These are phyloP conservation scores for Pseudoperonospora humuli DNA, from an alignment of 352 stramenopile genomes.

Conservation along the genomic window DNA sequence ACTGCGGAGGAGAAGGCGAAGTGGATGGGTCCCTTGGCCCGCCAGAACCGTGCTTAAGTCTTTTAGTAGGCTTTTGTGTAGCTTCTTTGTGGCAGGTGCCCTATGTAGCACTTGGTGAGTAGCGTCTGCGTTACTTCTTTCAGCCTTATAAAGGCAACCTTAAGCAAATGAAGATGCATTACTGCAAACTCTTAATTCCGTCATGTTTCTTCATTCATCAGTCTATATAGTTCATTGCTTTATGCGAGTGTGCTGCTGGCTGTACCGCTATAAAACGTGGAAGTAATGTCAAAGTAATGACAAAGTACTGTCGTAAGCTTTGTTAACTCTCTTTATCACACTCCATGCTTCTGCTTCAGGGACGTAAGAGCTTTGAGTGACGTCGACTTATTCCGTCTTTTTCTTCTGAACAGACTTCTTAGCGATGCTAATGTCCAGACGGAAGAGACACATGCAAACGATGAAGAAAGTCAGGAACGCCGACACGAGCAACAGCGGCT, in stretches of 20 bases:
- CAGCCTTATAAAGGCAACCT: constrained; percentile 7
- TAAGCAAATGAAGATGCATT: constrained; percentile 33
- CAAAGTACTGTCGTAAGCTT: neutral
- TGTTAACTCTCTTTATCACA: neutral
- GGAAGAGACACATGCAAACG: constrained; percentile 80
- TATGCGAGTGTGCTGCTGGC: neutral
- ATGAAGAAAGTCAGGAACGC: constrained; percentile 80
- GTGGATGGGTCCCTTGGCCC: constrained; percentile 95
- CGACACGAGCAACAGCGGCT: constrained; percentile 81
- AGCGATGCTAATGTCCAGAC: constrained; percentile 72
- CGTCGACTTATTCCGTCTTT: constrained; percentile 55
- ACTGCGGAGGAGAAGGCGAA: constrained; percentile 99
- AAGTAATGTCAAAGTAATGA: too few relatives aligned
- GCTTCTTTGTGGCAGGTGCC: constrained; percentile 14
- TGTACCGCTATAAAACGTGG: too few relatives aligned
- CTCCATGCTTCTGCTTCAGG: constrained; percentile 5
- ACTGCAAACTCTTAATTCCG: constrained; percentile 25
- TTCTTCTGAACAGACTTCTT: constrained; percentile 36
- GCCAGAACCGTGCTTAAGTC: constrained; percentile 83
- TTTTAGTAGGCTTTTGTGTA: constrained; percentile 10
- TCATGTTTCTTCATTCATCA: too few relatives aligned
- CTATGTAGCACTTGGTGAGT: constrained; percentile 14
- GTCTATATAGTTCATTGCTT: too few relatives aligned
- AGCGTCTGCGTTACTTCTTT: constrained; percentile 15
- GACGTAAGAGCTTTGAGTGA: constrained; percentile 8